Base-by-base conservation (phyloP, 192 early-diverging fungal species). In the Piromyces sp. region DNA sequence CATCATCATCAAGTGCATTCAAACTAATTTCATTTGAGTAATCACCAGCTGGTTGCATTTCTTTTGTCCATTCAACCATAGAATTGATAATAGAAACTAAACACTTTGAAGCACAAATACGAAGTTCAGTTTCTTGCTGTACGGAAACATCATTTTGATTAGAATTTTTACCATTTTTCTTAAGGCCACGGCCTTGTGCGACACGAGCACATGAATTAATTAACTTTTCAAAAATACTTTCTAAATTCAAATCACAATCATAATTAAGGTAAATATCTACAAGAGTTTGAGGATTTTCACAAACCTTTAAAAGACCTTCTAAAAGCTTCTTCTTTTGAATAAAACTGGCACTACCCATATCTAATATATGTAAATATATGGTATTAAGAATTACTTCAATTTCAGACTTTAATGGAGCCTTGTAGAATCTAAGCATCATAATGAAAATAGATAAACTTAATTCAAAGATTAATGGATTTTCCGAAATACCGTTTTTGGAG, bases 211-310 rank as follows among this genome's bases (percentile, higher is more conserved):
- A 88, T 0, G 85, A 86, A 30, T 79, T 83, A 28, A 91, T 82
- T 80, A 92, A 85, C 30, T 86, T 85, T 79, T 92, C 91, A 81
- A 88, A 89, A 13, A 91, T 15, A 13, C 87, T 87, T 26, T 84
- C 84, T 81, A 85, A 84, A 29, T 83, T 82, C 7, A 92, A 82
- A 51, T 91, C 90, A 83, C 89, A 89, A 83, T 91, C 91, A 85
- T 92, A 90, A 82, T 92, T 92, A 78, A 92, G 22, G 80, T 89
- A 92, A 30, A 91, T 79, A 83, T 92, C 91, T 28, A 86, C 87
- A 1, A 92, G 82, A 12, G 87, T 88, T 86, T 91, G 87, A 29
- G 90, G 88, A 81, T 88, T 85, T 79, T 89, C 88, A 30, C 86
- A 87, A 37, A 91, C 87, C 81, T 91, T 90, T 36, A 87, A 81